Percentiles rank a stretch among this genome's conserved stretches.
These are phyloP conservation scores for Hypoxylon sp. DNA, from an alignment of 2,329 filamentous ascomycete genomes.

Conservation along the genomic window DNA sequence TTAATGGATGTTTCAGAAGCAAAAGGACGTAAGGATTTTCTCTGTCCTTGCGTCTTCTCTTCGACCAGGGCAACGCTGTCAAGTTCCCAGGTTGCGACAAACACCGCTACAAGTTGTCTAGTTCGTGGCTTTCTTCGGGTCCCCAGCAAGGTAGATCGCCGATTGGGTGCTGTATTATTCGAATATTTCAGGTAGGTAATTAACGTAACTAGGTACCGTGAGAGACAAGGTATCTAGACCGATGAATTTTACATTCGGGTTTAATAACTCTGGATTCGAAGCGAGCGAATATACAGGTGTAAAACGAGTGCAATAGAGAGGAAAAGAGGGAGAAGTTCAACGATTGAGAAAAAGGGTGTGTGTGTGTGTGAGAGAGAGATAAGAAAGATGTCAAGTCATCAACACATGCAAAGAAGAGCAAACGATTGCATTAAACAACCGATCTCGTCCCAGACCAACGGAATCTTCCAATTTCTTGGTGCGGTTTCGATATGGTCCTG, in stretches of 20 bases:
- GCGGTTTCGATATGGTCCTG: slow-evolving; percentile 4
- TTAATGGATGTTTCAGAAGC: slow-evolving; percentile 33
- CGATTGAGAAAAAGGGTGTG: slow-evolving; percentile 6
- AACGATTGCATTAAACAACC: slow-evolving; percentile 26
- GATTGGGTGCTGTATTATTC: slow-evolving; percentile 15
- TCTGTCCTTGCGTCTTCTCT: slow-evolving; percentile 21
- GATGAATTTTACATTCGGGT: slow-evolving; percentile 5
- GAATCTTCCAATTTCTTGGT: slow-evolving; percentile 27
- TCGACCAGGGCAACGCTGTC: slow-evolving; percentile 12
- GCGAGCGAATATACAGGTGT: slow-evolving; percentile 16
- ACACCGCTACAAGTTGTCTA: slow-evolving; percentile 17
- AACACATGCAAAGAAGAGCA: slow-evolving; percentile 4
- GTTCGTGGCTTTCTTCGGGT: slow-evolving; percentile 15
- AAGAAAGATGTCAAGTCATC: not conserved
- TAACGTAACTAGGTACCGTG: slow-evolving; percentile 6
- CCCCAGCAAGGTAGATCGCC: slow-evolving; percentile 21
- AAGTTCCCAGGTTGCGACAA: slow-evolving; percentile 12
- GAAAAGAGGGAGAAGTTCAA: slow-evolving; percentile 1
- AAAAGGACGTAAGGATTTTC: slow-evolving; percentile 25
- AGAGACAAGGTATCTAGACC: slow-evolving; percentile 2
- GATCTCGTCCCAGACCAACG: slow-evolving; percentile 28
- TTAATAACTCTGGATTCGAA: not conserved
- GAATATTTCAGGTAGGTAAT: slow-evolving; percentile 8
- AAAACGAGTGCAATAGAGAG: slow-evolving; percentile 13
- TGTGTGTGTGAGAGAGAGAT: slow-evolving; percentile 4